These are phyloP conservation scores for Verticillium klebahnii DNA, from an alignment of 2,329 filamentous ascomycete genomes.

Conservation along the genomic window DNA sequence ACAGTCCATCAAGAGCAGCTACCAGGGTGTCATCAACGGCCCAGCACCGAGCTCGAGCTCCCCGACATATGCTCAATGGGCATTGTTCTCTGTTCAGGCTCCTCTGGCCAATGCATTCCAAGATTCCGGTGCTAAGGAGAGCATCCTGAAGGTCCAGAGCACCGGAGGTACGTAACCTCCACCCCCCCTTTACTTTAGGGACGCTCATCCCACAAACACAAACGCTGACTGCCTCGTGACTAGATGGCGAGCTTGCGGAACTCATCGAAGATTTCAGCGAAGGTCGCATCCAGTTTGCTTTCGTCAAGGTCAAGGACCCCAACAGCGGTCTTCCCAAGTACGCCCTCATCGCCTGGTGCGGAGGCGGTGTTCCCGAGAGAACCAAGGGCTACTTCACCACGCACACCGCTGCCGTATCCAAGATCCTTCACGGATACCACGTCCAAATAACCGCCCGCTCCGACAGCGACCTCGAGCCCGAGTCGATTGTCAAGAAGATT, in stretches of 20 bases:
- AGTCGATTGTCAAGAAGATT: slow-evolving; percentile 87
- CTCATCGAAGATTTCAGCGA: slow-evolving; percentile 96
- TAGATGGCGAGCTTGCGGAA: slow-evolving; percentile 87
- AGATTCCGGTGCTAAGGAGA: slow-evolving; percentile 81
- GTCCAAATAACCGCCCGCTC: slow-evolving; percentile 95
- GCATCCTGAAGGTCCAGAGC: slow-evolving; percentile 87
- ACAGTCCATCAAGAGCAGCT: slow-evolving; percentile 80
- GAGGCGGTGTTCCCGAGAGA: slow-evolving; percentile 94
- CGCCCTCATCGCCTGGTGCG: slow-evolving; percentile 93
- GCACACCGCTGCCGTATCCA: slow-evolving; percentile 83
- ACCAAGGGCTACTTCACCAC: slow-evolving; percentile 99
- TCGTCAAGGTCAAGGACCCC: slow-evolving; percentile 92
- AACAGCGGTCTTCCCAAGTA: slow-evolving; percentile 87
- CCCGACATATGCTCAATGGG: slow-evolving; percentile 87
- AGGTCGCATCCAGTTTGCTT: slow-evolving; percentile 93
- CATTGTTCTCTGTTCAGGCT: slow-evolving; percentile 86
- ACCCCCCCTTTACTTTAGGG: neutral
- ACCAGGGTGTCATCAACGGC: slow-evolving; percentile 53
- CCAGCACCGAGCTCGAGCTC: slow-evolving; percentile 54
- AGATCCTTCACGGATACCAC: slow-evolving; percentile 93
- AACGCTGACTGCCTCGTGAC: neutral
- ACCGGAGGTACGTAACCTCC: slow-evolving; percentile 64
- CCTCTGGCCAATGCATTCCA: slow-evolving; percentile 92
- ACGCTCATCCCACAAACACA: neutral
- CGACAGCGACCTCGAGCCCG: slow-evolving; percentile 80